Percentiles rank a stretch among this genome's conserved stretches.
phyloP scores from a whole-genome alignment of 1,284 basidiomycete species.

The Trametes versicolor region DNA sequence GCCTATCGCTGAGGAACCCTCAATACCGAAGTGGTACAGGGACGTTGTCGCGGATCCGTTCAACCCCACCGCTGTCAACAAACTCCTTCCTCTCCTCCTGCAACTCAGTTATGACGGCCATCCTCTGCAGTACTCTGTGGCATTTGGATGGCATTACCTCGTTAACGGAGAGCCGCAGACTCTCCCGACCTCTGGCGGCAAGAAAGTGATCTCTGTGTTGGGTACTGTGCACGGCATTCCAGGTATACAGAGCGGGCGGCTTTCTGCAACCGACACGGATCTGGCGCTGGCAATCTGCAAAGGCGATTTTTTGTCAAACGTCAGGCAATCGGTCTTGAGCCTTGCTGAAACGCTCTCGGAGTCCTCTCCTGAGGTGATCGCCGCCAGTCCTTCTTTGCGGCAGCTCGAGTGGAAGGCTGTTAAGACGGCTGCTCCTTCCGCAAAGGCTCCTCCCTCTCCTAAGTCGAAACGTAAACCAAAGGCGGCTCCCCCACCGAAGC shows the following conservation, averaged over 20 bases:
- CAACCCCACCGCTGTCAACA: conserved; percentile 66
- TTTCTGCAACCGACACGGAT: conserved; percentile 50
- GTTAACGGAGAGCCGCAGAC: conserved; percentile 48
- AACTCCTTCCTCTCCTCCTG: conserved; percentile 83
- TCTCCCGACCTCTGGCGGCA: conserved; percentile 50
- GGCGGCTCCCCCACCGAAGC: conserved; percentile 45
- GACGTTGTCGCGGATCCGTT: conserved; percentile 62
- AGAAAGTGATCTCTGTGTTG: conserved; percentile 54
- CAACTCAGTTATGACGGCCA: conserved; percentile 77
- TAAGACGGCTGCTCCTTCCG: not conserved
- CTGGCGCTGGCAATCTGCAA: conserved; percentile 55
- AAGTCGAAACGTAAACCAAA: conserved; percentile 35
- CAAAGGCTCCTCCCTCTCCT: not conserved
- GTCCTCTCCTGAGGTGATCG: conserved; percentile 29
- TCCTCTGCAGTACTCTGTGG: conserved; percentile 70
- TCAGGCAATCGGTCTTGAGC: conserved; percentile 46
- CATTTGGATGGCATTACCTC: conserved; percentile 75
- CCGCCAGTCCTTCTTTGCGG: conserved; percentile 64
- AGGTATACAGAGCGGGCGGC: conserved; percentile 49
- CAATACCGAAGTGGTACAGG: conserved; percentile 80
- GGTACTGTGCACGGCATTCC: conserved; percentile 53
- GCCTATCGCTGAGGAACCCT: not conserved
- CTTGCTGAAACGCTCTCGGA: conserved; percentile 50
- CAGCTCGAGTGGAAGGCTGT: conserved; percentile 73
- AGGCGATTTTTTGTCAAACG: conserved; percentile 47